Evolutionary conservation across 139 green algal species (phyloP).

Genomic region (Pycnococcus provasolii): DNA sequence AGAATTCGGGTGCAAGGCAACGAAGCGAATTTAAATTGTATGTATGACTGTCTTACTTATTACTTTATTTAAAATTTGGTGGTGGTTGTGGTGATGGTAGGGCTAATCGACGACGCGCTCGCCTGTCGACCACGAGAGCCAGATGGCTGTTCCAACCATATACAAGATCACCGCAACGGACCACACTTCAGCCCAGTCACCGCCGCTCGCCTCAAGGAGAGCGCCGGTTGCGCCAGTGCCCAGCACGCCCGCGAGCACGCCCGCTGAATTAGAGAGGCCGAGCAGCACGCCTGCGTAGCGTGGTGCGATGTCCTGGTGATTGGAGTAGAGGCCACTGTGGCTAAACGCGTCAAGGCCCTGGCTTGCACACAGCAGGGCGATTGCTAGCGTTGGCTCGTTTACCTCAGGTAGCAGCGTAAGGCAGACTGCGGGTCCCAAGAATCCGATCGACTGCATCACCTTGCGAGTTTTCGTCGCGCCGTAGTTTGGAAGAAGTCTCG

Average conservation of each 20-base stretch:
- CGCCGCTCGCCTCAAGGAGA: conserved; percentile 77
- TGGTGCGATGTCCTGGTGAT: conserved; percentile 94
- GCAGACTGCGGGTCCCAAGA: conserved; percentile 89
- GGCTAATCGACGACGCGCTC: conserved; percentile 72
- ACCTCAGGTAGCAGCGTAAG: conserved; percentile 67
- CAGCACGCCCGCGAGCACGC: conserved; percentile 89
- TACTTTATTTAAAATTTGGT: background rate
- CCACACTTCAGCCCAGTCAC: conserved; percentile 48
- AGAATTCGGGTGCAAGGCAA: too few relatives aligned
- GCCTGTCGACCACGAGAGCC: conserved; percentile 78
- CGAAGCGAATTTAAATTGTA: too few relatives aligned
- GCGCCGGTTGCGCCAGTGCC: conserved; percentile 76
- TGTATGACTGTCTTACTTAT: background rate
- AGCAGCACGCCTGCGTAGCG: conserved; percentile 87
- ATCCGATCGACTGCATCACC: conserved; percentile 63
- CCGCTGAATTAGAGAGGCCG: conserved; percentile 90
- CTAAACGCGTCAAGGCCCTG: conserved; percentile 85
- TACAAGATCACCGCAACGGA: conserved; percentile 81
- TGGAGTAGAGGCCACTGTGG: conserved; percentile 91
- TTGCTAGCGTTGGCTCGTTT: conserved; percentile 17
- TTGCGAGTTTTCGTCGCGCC: conserved; percentile 12
- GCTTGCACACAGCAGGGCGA: background rate
- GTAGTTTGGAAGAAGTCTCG: background rate
- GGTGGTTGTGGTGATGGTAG: background rate
- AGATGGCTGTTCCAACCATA: conserved; percentile 78